Evolutionary conservation across 1,284 basidiomycete genomes (phyloP), one percentile per base, ranked within the genome.

Genomic region (Irpex lacteus): DNA sequence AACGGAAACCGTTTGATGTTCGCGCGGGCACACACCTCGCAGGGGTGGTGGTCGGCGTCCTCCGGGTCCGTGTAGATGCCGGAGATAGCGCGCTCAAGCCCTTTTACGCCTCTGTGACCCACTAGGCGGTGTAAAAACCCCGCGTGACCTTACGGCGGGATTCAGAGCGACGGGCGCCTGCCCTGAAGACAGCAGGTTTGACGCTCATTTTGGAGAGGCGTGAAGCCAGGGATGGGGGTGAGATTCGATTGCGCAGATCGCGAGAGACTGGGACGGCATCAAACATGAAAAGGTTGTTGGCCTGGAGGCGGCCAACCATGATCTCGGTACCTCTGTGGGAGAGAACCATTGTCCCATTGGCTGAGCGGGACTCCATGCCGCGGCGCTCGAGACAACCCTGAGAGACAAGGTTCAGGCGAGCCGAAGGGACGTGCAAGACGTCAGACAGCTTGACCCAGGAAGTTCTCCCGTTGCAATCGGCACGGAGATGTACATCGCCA

Each of bases 61-160:
- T n/a, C n/a, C n/a, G 13, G 7, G 54, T 11, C 11, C 8, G 9
- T 32, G 32, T 32, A 15, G 2, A 56, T 3, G 2, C 54, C 54
- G 9, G 19, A 7, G 21, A 18, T 3, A 9, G 19, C 32, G 34
- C 54, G 54, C 6, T 7, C 9, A 8, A 56, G 54, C 26, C 54
- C 54, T 56, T 56, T 56, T 18, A 56, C 26, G 54, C 54, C 54
- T 56, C 21, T 56, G 54, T 56, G 54, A 18, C 54, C 54, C 21
- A 56, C 6, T 32, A 56, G 54, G 54, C 54, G 54, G 54, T 56
- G 54, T 37, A 56, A 56, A 56, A 56, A 56, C 34, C 54, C 54
- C 3, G 4, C 3, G 3, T 32, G 32, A 32, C 32, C 32, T 32
- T 32, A 32, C 32, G 4, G 32, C 32, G 2, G 32, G 32, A 32